Evolutionary conservation across 2,329 filamentous ascomycete species (phyloP), one percentile per base, ranked within the genome.

Genomic region (Talaromyces sp.): DNA sequence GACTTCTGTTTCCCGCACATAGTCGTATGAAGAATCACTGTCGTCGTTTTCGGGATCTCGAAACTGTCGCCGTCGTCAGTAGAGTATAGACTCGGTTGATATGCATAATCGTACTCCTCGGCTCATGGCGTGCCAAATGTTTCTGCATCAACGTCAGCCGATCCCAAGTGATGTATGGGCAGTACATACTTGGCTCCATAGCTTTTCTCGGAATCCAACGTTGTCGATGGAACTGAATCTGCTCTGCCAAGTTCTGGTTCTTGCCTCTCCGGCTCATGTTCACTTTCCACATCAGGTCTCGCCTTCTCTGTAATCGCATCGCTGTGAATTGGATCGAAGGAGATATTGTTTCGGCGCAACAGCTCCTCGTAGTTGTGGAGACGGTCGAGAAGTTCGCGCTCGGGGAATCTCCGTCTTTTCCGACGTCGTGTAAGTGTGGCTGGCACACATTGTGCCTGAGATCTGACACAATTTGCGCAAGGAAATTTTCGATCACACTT

Each of bases 401-500:
- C 90, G 25, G 89, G 86, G 54, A 91, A 87, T 63, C 87, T 86
- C 75, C 72, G 88, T 63, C 61, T 58, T 77, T 72, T 87, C 81
- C 73, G 88, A 80, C 73, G 86, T 76, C 70, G 86, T 79, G 68
- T 85, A 77, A 75, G 72, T 5, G 75, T 71, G 1, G 78, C 76
- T 3, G 80, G 78, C 3, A 83, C 71, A 68, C 88, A 92, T 69
- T 90, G 85, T 36, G 84, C 84, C 25, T 82, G 78, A 61, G 85
- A 83, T 76, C 85, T 89, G 73, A 87, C 80, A 72, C 90, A 92
- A 76, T 89, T 89, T 71, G 84, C 81, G 73, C 90, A 92, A 17
- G 90, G 90, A 76, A 88, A 88, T 70, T 84, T 86, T 76, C 89
- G 89, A 76, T 92, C 88, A 76, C 90, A 92, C 67, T 88, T 88